Evolutionary conservation across 2,329 filamentous ascomycete genomes (phyloP), one percentile per base, ranked within the genome.

Genomic region (Epichloe baconii): DNA sequence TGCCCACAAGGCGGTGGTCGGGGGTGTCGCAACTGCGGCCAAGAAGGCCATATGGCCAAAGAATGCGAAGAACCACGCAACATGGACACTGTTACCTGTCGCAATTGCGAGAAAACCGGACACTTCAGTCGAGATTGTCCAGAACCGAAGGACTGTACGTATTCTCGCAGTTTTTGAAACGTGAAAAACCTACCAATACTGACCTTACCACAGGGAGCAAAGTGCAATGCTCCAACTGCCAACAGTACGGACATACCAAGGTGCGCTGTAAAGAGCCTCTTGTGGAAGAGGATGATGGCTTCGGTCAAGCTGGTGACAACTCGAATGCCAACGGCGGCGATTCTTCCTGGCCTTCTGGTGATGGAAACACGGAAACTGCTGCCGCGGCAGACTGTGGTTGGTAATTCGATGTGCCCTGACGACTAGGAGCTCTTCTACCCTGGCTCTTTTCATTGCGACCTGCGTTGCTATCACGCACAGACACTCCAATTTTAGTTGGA

Each of bases 101-200:
- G 76, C 55, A 69, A 77, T 63, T 86, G 83, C 55, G 70, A 77
- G 15, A 72, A 78, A 55, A 70, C 72, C 53, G 82, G 82, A 3
- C 82, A 86, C 58, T 75, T 72, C 56, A 73, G 79, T 51, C 75
- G 73, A 38, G 83, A 87, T 45, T 87, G 80, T 56, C 72, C 77
- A 0, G 71, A 79, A 64, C 80, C 80, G 4, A 67, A 59, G 31
- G 64, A 69, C 44, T 69, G 67, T 69, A 57, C 57, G 65, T 63
- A 26, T 4, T 14, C 14, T 23, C 1, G n/a, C 34, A 5, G 31
- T 11, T 31, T 14, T 6, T 10, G 2, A 42, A 11, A 8, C 8
- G 23, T 14, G 15, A 48, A 21, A 15, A 17, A 35, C 31, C 11
- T 3, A 10, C 23, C n/a, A 34, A 41, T n/a, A 36, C 41, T 34